Evolutionary conservation across 2,329 filamentous ascomycete genomes (phyloP).

Genomic region (Microcyclosporella mali): DNA sequence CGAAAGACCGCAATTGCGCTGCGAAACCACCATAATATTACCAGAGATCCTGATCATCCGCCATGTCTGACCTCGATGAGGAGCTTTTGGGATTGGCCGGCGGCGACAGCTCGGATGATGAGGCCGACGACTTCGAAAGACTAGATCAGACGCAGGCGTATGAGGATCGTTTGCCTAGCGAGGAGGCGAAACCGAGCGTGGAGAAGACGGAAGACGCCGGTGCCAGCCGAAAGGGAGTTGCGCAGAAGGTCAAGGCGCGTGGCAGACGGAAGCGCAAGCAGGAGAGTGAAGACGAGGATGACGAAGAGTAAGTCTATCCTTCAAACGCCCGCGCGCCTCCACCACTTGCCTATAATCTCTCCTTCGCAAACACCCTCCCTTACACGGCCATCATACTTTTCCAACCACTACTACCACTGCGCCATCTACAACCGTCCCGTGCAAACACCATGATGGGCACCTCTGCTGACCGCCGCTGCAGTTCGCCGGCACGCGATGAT

Average conservation of each 20-base stretch:
- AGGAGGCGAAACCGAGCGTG: conserved; percentile 37
- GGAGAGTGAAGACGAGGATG: conserved; percentile 63
- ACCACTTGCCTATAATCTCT: conserved; percentile 8
- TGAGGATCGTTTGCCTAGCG: conserved; percentile 51
- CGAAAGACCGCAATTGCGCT: no score
- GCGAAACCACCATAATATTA: background rate
- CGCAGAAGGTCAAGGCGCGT: conserved; percentile 42
- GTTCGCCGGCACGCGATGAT: conserved; percentile 47
- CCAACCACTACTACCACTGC: background rate
- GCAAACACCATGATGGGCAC: conserved; percentile 5
- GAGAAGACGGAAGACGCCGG: conserved; percentile 34
- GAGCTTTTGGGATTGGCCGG: conserved; percentile 90
- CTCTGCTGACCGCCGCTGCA: conserved; percentile 10
- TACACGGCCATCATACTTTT: conserved; percentile 1
- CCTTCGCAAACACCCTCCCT: conserved; percentile 1
- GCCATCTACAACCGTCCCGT: background rate
- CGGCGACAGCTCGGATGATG: conserved; percentile 49
- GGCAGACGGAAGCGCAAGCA: conserved; percentile 42
- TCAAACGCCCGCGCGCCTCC: conserved; percentile 1
- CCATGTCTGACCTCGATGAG: conserved; percentile 62
- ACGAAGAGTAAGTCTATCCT: conserved; percentile 64
- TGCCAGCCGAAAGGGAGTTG: conserved; percentile 35
- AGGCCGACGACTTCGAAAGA: conserved; percentile 33
- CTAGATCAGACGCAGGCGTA: conserved; percentile 44
- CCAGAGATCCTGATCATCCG: background rate